A percentile compares a stretch with the other conserved stretches of the same genome.
phyloP scores from a whole-genome alignment of 2,329 filamentous ascomycete genomes.

The Fusarium sp. region DNA sequence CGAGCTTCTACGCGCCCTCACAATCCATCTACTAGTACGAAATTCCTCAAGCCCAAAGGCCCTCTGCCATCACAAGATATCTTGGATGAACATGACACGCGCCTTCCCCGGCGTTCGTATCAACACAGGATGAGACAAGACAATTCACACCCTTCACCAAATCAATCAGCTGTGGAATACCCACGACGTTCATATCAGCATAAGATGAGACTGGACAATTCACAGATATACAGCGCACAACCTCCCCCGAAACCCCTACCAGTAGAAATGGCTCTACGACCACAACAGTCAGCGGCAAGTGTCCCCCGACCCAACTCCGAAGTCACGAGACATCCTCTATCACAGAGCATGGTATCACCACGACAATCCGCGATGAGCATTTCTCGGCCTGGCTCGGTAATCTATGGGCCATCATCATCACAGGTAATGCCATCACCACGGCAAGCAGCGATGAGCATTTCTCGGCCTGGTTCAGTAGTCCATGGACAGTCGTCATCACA shows the following conservation, averaged over 20 bases:
- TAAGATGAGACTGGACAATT: neutral
- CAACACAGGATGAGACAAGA: no score
- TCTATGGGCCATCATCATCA: neutral
- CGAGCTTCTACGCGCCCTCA: neutral
- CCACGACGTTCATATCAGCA: no score
- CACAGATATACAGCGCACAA: neutral
- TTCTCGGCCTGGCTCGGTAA: neutral
- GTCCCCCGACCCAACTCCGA: neutral
- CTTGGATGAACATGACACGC: no score
- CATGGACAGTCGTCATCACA: neutral
- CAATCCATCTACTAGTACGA: neutral
- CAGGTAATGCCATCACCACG: neutral
- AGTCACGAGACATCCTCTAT: neutral
- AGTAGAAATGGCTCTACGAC: neutral
- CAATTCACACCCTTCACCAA: no score
- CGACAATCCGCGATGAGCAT: neutral
- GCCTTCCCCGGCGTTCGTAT: no score
- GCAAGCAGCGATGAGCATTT: neutral
- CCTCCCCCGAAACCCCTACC: no score
- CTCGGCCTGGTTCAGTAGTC: neutral
- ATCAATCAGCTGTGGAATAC: no score
- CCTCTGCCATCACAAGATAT: no score
- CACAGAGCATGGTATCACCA: neutral
- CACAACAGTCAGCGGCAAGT: neutral
- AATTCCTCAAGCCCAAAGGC: neutral